Evolutionary conservation across 2,329 filamentous ascomycete species (phyloP).

Genomic region (Mycosphaerella sp.): DNA sequence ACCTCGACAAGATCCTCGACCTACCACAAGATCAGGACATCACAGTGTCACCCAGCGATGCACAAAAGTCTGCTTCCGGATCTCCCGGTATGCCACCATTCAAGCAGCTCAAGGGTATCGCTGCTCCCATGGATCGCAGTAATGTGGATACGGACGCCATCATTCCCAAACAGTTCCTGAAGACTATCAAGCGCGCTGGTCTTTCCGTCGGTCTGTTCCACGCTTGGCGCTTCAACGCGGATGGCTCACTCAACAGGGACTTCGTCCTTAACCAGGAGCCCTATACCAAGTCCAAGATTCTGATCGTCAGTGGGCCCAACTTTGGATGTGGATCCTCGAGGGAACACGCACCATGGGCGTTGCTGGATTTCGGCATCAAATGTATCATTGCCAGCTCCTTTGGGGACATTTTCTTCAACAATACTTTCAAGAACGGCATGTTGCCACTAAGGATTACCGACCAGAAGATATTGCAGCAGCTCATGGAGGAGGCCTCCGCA

Average conservation of each 20-base stretch:
- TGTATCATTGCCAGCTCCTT: conserved; percentile 84
- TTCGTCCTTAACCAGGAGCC: conserved; percentile 90
- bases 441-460: conserved; percentile 73
- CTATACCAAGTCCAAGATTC: conserved; percentile 76
- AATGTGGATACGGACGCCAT: conserved; percentile 99
- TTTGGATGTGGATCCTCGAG: conserved; percentile 91
- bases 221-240: conserved; percentile 66
- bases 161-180: conserved; percentile 98
- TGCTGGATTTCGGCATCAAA: conserved; percentile 93
- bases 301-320: conserved; percentile 86
- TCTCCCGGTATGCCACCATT: conserved; percentile 75
- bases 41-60: conserved; percentile 46
- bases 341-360: conserved; percentile 95
- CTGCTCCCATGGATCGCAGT: conserved; percentile 76
- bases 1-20: conserved; percentile 59
- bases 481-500: conserved; percentile 70
- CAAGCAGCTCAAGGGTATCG: conserved; percentile 73
- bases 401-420: conserved; percentile 98
- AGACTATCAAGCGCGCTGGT: conserved; percentile 97
- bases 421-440: conserved; percentile 99
- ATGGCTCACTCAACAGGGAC: conserved; percentile 64
- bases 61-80: conserved; percentile 43
- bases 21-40: conserved; percentile 48
- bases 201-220: conserved; percentile 85
- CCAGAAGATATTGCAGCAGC: conserved; percentile 57